These are phyloP conservation scores for Gracilaria domingensis DNA, from an alignment of 23 red algal genomes.

Conservation along the genomic window DNA sequence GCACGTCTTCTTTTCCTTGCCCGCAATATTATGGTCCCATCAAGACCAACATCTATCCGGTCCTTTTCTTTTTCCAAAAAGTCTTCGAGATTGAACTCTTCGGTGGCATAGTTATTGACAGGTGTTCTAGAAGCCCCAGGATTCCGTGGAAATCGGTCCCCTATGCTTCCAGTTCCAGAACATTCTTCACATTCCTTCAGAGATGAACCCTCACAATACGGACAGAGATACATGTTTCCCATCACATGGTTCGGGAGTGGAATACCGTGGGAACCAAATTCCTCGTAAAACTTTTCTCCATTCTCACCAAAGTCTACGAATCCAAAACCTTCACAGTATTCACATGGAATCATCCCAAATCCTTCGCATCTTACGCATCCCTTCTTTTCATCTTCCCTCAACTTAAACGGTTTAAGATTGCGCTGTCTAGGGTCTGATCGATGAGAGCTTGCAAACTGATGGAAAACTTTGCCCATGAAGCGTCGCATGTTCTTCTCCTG, in stretches of 20 bases:
- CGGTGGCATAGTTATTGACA: slow-evolving; percentile 14
- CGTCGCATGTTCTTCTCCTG: slow-evolving; percentile 31
- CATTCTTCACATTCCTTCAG: slow-evolving; percentile 66
- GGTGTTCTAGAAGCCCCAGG: slow-evolving; percentile 28
- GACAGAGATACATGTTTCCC: slow-evolving; percentile 82
- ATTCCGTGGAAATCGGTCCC: slow-evolving; percentile 12
- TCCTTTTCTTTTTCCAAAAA: slow-evolving; percentile 40
- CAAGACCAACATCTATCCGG: slow-evolving; percentile 50
- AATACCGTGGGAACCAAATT: slow-evolving; percentile 37
- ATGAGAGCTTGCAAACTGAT: slow-evolving; percentile 41
- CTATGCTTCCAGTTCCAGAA: slow-evolving; percentile 49
- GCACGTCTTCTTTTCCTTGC: slow-evolving; percentile 1
- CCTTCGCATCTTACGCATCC: slow-evolving; percentile 71
- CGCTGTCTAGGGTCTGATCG: slow-evolving; percentile 19
- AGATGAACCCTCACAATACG: slow-evolving; percentile 69
- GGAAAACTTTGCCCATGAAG: background rate
- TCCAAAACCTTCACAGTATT: slow-evolving; percentile 79
- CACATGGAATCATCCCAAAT: slow-evolving; percentile 71
- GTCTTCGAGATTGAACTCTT: slow-evolving; percentile 39
- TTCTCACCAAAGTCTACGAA: slow-evolving; percentile 78
- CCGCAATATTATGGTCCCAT: slow-evolving; percentile 42
- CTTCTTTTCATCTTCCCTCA: slow-evolving; percentile 61
- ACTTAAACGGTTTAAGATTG: slow-evolving; percentile 50
- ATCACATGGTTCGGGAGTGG: slow-evolving; percentile 66
- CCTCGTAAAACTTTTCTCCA: slow-evolving; percentile 44